These are phyloP conservation scores for Aspergillus indologenus DNA, from an alignment of 495 filamentous ascomycete genomes.

Conservation along the genomic window DNA sequence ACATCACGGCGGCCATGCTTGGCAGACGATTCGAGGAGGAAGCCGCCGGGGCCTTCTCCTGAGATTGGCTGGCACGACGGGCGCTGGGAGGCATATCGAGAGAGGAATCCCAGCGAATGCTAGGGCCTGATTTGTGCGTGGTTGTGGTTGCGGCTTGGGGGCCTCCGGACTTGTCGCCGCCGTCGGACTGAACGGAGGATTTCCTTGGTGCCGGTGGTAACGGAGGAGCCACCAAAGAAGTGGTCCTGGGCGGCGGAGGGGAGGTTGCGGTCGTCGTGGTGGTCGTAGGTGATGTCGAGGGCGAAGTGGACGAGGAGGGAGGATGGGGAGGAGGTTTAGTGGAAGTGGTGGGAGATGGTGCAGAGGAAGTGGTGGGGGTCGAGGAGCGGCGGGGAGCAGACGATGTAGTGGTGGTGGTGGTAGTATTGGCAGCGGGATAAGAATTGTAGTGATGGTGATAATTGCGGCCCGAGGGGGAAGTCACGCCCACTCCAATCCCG, in stretches of 20 bases:
- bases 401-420: neutral
- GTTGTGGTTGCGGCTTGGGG: constrained; percentile 5
- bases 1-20: constrained; percentile 40
- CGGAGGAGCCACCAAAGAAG: constrained; percentile 8
- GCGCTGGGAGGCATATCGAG: constrained; percentile 21
- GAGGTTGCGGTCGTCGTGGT: neutral
- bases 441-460: constrained; percentile 14
- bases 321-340: neutral
- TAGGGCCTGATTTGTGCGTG: constrained; percentile 12
- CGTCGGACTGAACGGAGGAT: constrained; percentile 9
- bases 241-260: constrained; percentile 12
- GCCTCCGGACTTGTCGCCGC: constrained; percentile 13
- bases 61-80: constrained; percentile 12
- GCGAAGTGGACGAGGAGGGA: constrained; percentile 13
- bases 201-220: constrained; percentile 7
- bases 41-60: constrained; percentile 20
- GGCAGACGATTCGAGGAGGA: constrained; percentile 24
- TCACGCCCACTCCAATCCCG: constrained; percentile 33
- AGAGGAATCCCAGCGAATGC: constrained; percentile 26
- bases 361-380: constrained; percentile 1
- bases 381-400: constrained; percentile 3
- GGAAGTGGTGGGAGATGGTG: constrained; percentile 7
- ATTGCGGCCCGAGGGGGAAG: constrained; percentile 15
- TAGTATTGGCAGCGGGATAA: constrained; percentile 24
- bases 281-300: constrained; percentile 6